phyloP scores from a whole-genome alignment of 75 land plant species.

The Selaginella moellendorffii region DNA sequence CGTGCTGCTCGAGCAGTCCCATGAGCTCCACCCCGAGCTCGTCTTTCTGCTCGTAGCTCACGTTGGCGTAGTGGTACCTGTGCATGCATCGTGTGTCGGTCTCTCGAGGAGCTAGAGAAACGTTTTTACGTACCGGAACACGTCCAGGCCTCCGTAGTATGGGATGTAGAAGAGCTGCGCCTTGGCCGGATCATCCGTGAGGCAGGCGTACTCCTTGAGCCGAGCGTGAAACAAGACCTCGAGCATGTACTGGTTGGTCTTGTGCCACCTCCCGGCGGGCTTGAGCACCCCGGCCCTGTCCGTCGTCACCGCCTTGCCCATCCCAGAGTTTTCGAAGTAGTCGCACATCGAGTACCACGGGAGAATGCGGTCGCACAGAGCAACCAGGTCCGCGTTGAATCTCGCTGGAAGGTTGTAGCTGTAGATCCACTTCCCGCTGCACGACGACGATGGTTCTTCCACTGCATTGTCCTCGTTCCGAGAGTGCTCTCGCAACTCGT shows the following conservation, averaged over 20 bases:
- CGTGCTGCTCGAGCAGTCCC: slow-evolving; percentile 19
- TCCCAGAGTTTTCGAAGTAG: slow-evolving; percentile 42
- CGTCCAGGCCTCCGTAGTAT: slow-evolving; percentile 54
- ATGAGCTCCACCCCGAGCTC: slow-evolving; percentile 18
- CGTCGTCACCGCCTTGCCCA: slow-evolving; percentile 33
- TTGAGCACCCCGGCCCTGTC: neutral
- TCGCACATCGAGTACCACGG: slow-evolving; percentile 53
- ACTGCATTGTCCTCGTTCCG: neutral
- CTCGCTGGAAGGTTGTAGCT: slow-evolving; percentile 39
- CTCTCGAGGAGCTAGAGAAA: too few relatives aligned
- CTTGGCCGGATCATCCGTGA: slow-evolving; percentile 27
- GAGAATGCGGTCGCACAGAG: slow-evolving; percentile 30
- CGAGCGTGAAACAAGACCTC: slow-evolving; percentile 59
- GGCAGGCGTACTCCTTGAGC: slow-evolving; percentile 41
- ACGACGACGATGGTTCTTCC: slow-evolving; percentile 6
- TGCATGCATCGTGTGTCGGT: neutral
- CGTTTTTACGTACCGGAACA: slow-evolving; percentile 30
- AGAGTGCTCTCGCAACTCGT: neutral
- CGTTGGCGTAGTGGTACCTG: neutral
- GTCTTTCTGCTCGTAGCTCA: slow-evolving; percentile 31
- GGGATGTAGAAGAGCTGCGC: slow-evolving; percentile 56
- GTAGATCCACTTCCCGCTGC: slow-evolving; percentile 24
- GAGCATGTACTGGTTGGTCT: slow-evolving; percentile 41
- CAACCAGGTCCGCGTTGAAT: slow-evolving; percentile 42
- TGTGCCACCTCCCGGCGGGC: slow-evolving; percentile 25